Percentiles rank a stretch among this genome's conserved stretches.
phyloP scores from a whole-genome alignment of 257 asterid species.

The Schizonepeta tenuifolia region DNA sequence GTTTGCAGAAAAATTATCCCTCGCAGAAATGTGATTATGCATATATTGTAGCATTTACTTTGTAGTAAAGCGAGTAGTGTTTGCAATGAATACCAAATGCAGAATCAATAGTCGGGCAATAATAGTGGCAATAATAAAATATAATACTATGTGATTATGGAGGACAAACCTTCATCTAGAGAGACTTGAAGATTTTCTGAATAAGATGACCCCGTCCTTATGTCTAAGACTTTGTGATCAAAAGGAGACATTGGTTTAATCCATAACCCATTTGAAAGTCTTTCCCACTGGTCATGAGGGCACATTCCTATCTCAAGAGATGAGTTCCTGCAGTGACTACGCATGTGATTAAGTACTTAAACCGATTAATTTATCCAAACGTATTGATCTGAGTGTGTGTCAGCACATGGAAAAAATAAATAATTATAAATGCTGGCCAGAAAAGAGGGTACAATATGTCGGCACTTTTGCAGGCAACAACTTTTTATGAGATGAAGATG shows the following conservation, averaged over 20 bases:
- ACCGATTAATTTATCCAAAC: conserved; percentile 20
- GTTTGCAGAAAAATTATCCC: neutral
- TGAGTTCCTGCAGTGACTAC: conserved; percentile 57
- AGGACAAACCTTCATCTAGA: conserved; percentile 75
- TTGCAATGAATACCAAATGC: conserved; percentile 5
- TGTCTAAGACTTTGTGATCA: conserved; percentile 77
- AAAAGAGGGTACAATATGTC: conserved; percentile 3
- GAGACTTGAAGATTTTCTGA: conserved; percentile 68
- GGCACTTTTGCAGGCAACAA: conserved; percentile 9
- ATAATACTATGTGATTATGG: conserved; percentile 23
- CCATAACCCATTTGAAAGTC: conserved; percentile 71
- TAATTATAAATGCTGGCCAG: neutral
- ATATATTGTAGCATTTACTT: neutral
- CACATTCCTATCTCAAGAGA: conserved; percentile 88
- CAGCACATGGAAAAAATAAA: neutral
- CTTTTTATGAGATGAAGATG: conserved; percentile 25
- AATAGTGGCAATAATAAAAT: too few species aligned
- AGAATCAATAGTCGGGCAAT: neutral
- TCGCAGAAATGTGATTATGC: neutral
- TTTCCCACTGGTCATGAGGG: conserved; percentile 76
- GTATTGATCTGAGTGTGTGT: neutral
- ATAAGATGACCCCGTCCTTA: conserved; percentile 59
- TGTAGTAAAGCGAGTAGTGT: neutral
- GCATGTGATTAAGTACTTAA: conserved; percentile 23
- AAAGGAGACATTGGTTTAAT: conserved; percentile 83